Base-by-base conservation (phyloP, 2,329 filamentous ascomycete genomes). In the Coleophoma crateriformis region DNA sequence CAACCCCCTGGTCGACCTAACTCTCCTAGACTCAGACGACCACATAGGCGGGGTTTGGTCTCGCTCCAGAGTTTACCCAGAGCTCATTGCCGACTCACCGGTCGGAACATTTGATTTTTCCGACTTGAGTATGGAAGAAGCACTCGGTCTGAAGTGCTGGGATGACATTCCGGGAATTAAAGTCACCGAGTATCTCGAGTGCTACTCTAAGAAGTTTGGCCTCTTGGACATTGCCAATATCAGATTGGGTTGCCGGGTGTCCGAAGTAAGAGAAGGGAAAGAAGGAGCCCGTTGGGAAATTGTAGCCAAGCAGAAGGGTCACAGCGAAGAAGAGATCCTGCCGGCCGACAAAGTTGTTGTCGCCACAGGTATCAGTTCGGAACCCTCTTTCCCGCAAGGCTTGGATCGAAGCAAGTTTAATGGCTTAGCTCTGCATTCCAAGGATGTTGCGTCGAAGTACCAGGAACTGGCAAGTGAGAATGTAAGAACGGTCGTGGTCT, bases 41-140 rank as follows among this genome's bases (percentile, higher is more conserved):
- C 77, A 76, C 0, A 59, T 83, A 4, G 87, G 87, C 1, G 87
- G 87, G 3, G 82, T 83, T 10, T 90, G 85, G 87, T 78, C 81
- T 15, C 71, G 79, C 50, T 72, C 84, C 37, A 76, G 85, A 2
- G 65, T 88, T 1, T 85, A 90, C 62, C 78, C 81, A 0, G 81
- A 79, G 2, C 73, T 91, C 40, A 84, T 82, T 57, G 82, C 79
- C 47, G 90, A 90, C 66, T 90, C 89, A 60, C 77, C 87, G 61
- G 65, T 82, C 13, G 85, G 85, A 2, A 85, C 80, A 0, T 88
- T 83, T 57, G 84, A 90, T 64, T 90, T 79, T 58, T 81, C 82
- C 0, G 87, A 88, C 57, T 88, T 87, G 53, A 82, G 84, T 11
- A 57, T 57, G 54, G 40, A 47, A 12, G 42, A 11, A 11, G 42